Base-by-base conservation (phyloP, 2,329 filamentous ascomycete species). In the Cercospora sp. region DNA sequence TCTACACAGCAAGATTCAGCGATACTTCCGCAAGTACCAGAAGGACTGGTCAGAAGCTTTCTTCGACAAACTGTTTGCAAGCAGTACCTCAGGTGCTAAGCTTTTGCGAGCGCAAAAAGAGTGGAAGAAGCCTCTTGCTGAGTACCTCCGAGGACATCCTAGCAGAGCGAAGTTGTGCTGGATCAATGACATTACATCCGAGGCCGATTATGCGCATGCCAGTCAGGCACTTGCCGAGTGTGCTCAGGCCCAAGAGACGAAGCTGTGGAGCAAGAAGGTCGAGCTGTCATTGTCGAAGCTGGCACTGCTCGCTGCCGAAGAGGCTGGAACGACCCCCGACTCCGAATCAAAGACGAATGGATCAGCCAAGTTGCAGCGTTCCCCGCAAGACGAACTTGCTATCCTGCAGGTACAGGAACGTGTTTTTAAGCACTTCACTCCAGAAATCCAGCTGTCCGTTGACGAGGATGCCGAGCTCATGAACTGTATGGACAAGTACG, bases 221-320 rank as follows among this genome's bases (percentile, higher is more conserved):
- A 89, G 90, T 5, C 82, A 88, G 51, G 90, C 89, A 0, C 85
- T 99, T 58, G 83, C 91, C 53, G 83, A 87, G 7, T 84, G 94
- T 21, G 93, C 92, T 0, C 82, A 90, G 21, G 85, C 85, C 61
- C 87, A 88, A 64, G 94, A 97, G 78, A 86, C 88, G 63, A 90
- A 94, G 74, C 81, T 95, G 3, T 98, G 94, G 94, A 93, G 89
- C 81, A 96, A 97, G 82, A 95, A 96, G 79, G 91, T 97, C 37
- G 91, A 98, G 80, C 83, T 98, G 28, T 97, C 93, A 68, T 85
- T 99, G 45, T 91, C 92, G 40, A 98, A 97, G 80, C 85, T 99
- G n/a, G 78, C 81, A 26, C 74, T 83, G 64, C 81, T 97, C 72
- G 92, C 92, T 16, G 87, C 89, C 45, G 83, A 79, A 66, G 81